Evolutionary conservation across 768 basidiomycete species (phyloP).

Genomic region (Porpolomopsis calyptriformis): DNA sequence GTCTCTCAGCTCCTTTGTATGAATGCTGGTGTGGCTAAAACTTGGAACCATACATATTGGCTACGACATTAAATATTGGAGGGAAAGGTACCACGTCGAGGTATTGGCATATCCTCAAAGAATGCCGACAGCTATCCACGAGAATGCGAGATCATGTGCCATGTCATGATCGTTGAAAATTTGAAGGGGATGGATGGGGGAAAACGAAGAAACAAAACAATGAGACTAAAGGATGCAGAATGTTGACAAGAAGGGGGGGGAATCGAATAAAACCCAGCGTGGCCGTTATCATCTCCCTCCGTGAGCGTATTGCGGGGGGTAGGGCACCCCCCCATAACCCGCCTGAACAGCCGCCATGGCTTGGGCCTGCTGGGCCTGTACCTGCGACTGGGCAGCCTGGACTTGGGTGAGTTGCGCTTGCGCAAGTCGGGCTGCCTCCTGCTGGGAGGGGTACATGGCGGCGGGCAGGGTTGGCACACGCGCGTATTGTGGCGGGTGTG

Average conservation of each 20-base stretch:
- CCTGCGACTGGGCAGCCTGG: conserved; percentile 5
- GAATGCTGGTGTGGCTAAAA: too few species aligned
- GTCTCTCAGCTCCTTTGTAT: too few species aligned
- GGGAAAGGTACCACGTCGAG: too few species aligned
- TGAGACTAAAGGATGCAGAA: background rate
- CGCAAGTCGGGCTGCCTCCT: conserved; percentile 18
- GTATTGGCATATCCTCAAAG: too few species aligned
- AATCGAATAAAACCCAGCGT: too few species aligned
- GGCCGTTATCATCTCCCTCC: conserved; percentile 5
- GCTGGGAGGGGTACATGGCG: conserved; percentile 21
- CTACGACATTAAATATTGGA: too few species aligned
- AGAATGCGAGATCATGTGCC: too few species aligned
- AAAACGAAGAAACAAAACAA: background rate
- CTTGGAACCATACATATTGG: too few species aligned
- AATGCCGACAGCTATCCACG: too few species aligned
- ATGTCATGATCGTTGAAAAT: too few species aligned
- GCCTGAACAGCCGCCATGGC: conserved; percentile 4
- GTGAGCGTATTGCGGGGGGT: conserved; percentile 9
- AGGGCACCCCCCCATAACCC: conserved; percentile 4
- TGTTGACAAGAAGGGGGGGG: too few species aligned
- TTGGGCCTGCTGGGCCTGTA: conserved; percentile 2
- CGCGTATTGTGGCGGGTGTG: conserved; percentile 16
- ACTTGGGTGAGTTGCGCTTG: conserved; percentile 19
- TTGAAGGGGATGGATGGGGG: too few species aligned
- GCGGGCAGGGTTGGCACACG: conserved; percentile 21